These are phyloP conservation scores for Cinnamomum chago DNA, from an alignment of 164 flowering plant genomes.

Conservation along the genomic window DNA sequence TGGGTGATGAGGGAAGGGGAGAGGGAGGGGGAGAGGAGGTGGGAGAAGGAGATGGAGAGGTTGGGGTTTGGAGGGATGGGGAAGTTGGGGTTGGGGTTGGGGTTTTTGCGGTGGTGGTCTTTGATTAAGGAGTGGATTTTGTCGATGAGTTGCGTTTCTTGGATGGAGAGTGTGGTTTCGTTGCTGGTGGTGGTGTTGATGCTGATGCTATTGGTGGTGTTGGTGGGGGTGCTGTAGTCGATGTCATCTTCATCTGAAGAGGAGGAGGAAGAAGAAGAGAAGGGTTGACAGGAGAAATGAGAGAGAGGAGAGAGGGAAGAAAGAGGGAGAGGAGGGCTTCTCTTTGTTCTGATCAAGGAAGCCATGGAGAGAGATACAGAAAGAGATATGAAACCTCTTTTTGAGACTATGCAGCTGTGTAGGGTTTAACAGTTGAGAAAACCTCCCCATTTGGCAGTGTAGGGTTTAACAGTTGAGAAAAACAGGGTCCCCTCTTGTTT, in stretches of 20 bases:
- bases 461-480: no score
- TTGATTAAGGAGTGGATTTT: conserved; percentile 57
- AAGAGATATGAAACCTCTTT: not conserved
- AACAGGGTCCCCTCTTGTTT: no score
- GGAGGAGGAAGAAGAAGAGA: conserved; percentile 27
- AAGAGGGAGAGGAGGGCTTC: not conserved
- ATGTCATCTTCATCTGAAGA: conserved; percentile 5
- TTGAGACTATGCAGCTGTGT: no score
- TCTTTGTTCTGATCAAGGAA: conserved; percentile 1
- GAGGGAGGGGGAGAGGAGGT: conserved; percentile 27
- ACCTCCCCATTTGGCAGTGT: no score
- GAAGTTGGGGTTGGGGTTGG: conserved; percentile 30
- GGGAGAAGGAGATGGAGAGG: conserved; percentile 49
- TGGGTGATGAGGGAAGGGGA: conserved; percentile 43
- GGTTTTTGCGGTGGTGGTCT: conserved; percentile 74
- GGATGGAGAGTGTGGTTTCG: conserved; percentile 14
- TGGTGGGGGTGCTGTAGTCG: not conserved
- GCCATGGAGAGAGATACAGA: not conserved
- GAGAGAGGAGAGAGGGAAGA: conserved; percentile 11
- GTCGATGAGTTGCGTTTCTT: conserved; percentile 44
- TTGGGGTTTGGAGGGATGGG: conserved; percentile 30
- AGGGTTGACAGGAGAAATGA: conserved; percentile 14
- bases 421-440: not conserved
- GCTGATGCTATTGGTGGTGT: not conserved
- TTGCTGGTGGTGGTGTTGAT: not conserved